Base-by-base conservation (phyloP, 1,139 yeast species). In the Saccharomyces pastorianus region DNA sequence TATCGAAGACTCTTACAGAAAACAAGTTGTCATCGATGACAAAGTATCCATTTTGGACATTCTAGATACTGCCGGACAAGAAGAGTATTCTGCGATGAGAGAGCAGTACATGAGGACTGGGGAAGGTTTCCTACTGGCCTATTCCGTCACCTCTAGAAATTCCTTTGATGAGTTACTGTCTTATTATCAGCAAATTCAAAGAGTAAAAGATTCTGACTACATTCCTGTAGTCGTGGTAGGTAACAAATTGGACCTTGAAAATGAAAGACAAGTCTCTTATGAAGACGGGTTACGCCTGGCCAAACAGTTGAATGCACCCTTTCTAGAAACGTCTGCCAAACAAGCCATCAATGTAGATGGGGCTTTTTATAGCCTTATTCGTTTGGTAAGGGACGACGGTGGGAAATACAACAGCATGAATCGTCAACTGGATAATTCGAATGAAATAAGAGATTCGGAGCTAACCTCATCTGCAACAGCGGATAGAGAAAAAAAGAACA, bases 21-120 rank as follows among this genome's bases (percentile, higher is more conserved):
- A 85, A 61, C 89, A 84, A 64, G 83, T 84, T 57, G 88, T 85
- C 61, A 83, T 85, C 53, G 91, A 85, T 67, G 85, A 86, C 31
- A 77, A 88, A 60, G 87, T 87, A 25, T 84, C 89, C 60, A 83
- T 84, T 58, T 74, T 85, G 66, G 90, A 91, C 72, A 88, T 91
- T 54, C 80, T 91, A 68, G 98, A 91, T 71, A 91, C 98, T 47
- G 97, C 97, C 27, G 98, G 98, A 47, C 97, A 90, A 76, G 98
- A 91, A 72, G 97, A 91, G 72, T 91, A 89, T 71, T 83, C 90
- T 56, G 95, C 96, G 34, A 84, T 91, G 90, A 79, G 97, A 65
- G 97, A 91, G 71, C 91, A 84, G 63, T 78, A 91, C 74, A 90
- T 91, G 83, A 80, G 95, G 59, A 87, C 93, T 23, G 95, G 96